These are phyloP conservation scores for Hordeum vulgare DNA, from an alignment of 176 grass and related monocot species.

Conservation along the genomic window MorexV3_pseudomolecules_assembly NC_058519.1:470051353-470051852, in stretches of 20 bases:
- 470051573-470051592: background rate
- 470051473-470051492: background rate
- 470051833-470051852: no score
- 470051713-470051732: background rate
- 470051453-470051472: background rate
- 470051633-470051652: background rate
- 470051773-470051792: background rate
- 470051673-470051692: background rate
- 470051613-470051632: background rate
- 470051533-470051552: background rate
- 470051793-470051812: background rate
- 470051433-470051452: background rate
- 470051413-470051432: background rate
- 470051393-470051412: background rate
- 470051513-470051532: background rate
- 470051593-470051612: background rate
- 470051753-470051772: background rate
- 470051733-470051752: background rate
- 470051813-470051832: background rate
- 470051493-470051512: background rate
- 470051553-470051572: background rate
- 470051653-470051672: background rate
- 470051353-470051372: background rate
- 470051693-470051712: background rate
- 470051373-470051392: background rate